Conservation (phyloP, 768 basidiomycete genomes). For the Pleurotus pulmonarius region DNA sequence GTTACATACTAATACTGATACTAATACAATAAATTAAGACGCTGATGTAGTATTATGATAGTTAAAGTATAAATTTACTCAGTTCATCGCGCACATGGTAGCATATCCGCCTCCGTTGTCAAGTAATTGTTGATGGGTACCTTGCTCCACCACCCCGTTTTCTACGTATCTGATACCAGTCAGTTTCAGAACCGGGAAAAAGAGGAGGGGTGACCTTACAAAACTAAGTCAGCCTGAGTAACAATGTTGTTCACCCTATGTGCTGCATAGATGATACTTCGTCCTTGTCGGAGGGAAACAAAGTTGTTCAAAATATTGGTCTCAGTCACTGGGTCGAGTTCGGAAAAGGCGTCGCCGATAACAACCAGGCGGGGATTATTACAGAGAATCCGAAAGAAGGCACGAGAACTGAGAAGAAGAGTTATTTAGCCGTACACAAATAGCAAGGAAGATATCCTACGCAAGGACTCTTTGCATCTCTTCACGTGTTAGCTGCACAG, state of each 20-base stretch:
- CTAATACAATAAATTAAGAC: neutral
- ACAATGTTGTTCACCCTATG: slow-evolving; percentile 52
- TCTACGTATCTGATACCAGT: slow-evolving; percentile 37
- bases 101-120: slow-evolving; percentile 32
- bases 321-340: slow-evolving; percentile 54
- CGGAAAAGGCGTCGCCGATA: slow-evolving; percentile 57
- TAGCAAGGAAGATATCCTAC: slow-evolving; percentile 26
- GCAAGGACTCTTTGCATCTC: slow-evolving; percentile 48
- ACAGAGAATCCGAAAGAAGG: slow-evolving; percentile 40
- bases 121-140: slow-evolving; percentile 38
- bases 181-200: slow-evolving; percentile 1
- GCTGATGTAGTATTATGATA: neutral
- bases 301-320: slow-evolving; percentile 40
- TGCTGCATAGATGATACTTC: slow-evolving; percentile 54
- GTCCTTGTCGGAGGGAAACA: slow-evolving; percentile 33
- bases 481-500: slow-evolving; percentile 34
- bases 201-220: slow-evolving; percentile 32
- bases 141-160: slow-evolving; percentile 38
- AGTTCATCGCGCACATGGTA: slow-evolving; percentile 24
- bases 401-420: slow-evolving; percentile 33
- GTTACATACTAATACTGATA: neutral
- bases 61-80: neutral
- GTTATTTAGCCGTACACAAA: neutral
- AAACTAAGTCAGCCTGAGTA: slow-evolving; percentile 44
- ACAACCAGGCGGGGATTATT: slow-evolving; percentile 41